These are phyloP conservation scores for Clathrus columnatus DNA, from an alignment of 768 basidiomycete species.

Conservation along the genomic window DNA sequence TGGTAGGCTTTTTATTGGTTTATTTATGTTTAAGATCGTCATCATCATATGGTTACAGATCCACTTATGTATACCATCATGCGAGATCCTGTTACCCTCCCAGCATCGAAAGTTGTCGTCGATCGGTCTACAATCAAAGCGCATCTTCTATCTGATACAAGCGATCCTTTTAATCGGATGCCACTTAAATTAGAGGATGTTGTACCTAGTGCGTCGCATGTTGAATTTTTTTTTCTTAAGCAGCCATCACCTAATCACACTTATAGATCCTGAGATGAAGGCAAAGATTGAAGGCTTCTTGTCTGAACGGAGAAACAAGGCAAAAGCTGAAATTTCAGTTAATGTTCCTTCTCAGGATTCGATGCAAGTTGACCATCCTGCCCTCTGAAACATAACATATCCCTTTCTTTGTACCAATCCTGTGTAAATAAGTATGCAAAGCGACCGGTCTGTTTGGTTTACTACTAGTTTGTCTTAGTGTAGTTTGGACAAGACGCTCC, in stretches of 20 bases:
- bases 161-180: conserved; percentile 91
- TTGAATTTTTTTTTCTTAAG: background rate
- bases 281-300: conserved; percentile 66
- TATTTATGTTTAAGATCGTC: conserved; percentile 42
- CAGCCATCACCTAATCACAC: conserved; percentile 8
- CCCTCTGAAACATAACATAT: background rate
- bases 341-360: conserved; percentile 17
- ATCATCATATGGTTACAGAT: conserved; percentile 36
- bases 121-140: conserved; percentile 94
- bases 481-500: background rate
- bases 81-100: conserved; percentile 89
- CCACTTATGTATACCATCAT: conserved; percentile 88
- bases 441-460: background rate
- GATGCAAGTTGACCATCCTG: conserved; percentile 24
- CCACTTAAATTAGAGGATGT: conserved; percentile 78
- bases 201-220: conserved; percentile 60
- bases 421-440: background rate
- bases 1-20: conserved; percentile 45
- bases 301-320: conserved; percentile 43
- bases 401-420: background rate
- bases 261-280: conserved; percentile 61
- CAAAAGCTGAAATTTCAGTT: conserved; percentile 11
- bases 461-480: background rate
- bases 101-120: conserved; percentile 67
- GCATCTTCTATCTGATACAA: conserved; percentile 82